Conservation (phyloP, 164 flowering plant genomes). For the Magnolia officinalis region DNA sequence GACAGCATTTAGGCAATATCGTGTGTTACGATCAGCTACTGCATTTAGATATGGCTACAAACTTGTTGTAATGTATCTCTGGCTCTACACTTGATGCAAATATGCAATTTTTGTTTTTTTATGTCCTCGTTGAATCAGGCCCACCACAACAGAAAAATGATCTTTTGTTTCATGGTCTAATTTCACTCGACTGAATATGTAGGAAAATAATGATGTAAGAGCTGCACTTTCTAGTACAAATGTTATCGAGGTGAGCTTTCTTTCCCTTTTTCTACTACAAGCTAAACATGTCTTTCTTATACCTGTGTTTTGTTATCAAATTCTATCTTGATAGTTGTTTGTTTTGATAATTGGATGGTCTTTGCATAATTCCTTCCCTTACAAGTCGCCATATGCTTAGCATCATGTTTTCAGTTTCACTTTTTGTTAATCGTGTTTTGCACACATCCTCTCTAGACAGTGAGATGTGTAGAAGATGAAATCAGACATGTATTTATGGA, state of each 20-base stretch:
- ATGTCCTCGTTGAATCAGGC: neutral
- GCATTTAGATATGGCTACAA: slow-evolving; percentile 94
- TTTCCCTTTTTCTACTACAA: neutral
- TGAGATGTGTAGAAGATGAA: too few species aligned
- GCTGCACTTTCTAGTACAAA: slow-evolving; percentile 67
- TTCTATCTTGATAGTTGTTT: too few species aligned
- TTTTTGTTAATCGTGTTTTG: too few species aligned
- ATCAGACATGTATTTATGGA: too few species aligned
- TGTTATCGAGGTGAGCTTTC: slow-evolving; percentile 73
- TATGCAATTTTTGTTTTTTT: neutral
- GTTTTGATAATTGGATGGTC: too few species aligned
- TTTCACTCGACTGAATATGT: slow-evolving; percentile 18
- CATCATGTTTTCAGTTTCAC: too few species aligned
- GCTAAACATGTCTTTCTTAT: neutral
- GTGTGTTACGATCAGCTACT: slow-evolving; percentile 58
- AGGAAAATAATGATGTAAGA: slow-evolving; percentile 76
- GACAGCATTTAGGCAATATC: slow-evolving; percentile 64
- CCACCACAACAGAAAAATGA: neutral
- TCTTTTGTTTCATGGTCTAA: neutral
- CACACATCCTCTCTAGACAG: too few species aligned
- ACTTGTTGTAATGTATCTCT: slow-evolving; percentile 61
- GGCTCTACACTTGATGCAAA: neutral
- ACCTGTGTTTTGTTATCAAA: neutral
- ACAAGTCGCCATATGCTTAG: too few species aligned
- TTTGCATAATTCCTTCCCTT: too few species aligned